Evolutionary conservation across 345 rosid genomes (phyloP).

Genomic region (Pugionium cornutum): DNA sequence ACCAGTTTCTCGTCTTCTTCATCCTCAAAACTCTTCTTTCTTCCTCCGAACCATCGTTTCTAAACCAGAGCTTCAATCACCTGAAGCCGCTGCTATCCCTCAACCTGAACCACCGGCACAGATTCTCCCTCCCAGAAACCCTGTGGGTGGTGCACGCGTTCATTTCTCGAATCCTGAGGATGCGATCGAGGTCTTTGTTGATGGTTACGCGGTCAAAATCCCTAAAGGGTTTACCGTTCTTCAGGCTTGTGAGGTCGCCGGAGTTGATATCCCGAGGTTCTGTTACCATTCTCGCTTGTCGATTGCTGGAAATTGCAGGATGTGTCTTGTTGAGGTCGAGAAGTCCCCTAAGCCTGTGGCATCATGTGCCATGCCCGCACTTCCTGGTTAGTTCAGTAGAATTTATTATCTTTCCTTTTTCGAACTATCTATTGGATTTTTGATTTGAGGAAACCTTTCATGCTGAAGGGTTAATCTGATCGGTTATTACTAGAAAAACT

Average conservation of each 20-base stretch:
- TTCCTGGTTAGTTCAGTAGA: constrained; percentile 63
- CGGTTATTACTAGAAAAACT: too few species aligned
- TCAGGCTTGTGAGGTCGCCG: constrained; percentile 98
- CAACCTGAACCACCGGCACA: constrained; percentile 59
- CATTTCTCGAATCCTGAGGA: constrained; percentile 85
- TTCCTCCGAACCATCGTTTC: constrained; percentile 66
- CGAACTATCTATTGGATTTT: background rate
- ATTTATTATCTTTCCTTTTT: too few species aligned
- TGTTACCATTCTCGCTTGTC: constrained; percentile 93
- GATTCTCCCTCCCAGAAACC: constrained; percentile 56
- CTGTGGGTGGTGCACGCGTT: constrained; percentile 83
- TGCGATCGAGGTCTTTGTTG: constrained; percentile 97
- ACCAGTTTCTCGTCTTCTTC: constrained; percentile 46
- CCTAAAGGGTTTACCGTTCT: constrained; percentile 97
- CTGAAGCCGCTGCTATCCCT: constrained; percentile 54
- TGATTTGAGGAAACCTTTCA: too few species aligned
- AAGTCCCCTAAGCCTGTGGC: constrained; percentile 99
- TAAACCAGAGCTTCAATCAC: constrained; percentile 75
- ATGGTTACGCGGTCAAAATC: constrained; percentile 86
- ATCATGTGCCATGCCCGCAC: constrained; percentile 99
- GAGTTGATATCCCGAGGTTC: constrained; percentile 96
- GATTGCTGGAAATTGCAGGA: constrained; percentile 96
- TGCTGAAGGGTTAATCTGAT: too few species aligned
- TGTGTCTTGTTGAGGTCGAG: constrained; percentile 99
- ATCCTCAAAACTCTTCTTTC: constrained; percentile 38